A percentile compares a stretch with the other conserved stretches of the same genome.
These are phyloP conservation scores for Poteriospumella lacustris DNA, from an alignment of 108 stramenopile genomes.

Conservation along the genomic window DNA sequence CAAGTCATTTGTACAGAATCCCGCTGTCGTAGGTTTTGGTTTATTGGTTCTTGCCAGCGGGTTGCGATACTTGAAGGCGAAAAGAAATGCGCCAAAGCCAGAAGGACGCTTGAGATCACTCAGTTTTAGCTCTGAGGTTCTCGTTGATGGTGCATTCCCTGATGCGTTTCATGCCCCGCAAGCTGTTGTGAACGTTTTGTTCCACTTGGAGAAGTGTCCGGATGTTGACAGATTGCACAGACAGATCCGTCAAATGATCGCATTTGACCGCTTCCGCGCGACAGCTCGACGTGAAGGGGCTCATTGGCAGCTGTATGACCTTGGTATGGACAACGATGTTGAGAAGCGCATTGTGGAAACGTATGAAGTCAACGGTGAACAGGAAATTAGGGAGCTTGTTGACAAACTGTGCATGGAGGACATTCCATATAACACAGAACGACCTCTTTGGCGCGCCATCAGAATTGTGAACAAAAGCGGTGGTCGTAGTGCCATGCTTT, in stretches of 20 bases:
- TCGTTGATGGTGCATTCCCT: neutral
- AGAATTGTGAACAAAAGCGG: slow-evolving; percentile 24
- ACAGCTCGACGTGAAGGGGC: neutral
- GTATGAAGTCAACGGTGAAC: neutral
- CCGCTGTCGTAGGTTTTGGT: neutral
- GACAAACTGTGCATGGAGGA: slow-evolving; percentile 2
- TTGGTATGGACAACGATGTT: slow-evolving; percentile 10
- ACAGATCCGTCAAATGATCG: neutral
- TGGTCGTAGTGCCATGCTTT: slow-evolving; percentile 10
- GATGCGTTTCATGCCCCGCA: neutral
- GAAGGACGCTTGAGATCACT: neutral
- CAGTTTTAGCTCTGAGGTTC: neutral
- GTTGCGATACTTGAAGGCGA: no score
- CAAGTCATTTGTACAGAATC: neutral
- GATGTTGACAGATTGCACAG: neutral
- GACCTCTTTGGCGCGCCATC: slow-evolving; percentile 33
- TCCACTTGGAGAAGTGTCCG: slow-evolving; percentile 31
- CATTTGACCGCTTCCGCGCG: neutral
- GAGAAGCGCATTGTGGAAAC: neutral
- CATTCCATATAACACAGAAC: neutral
- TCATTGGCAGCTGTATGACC: neutral
- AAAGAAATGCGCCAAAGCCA: no score
- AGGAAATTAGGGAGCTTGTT: neutral
- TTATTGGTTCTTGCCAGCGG: neutral
- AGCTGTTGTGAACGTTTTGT: slow-evolving; percentile 32